These are phyloP conservation scores for Yarrowia sp. DNA, from an alignment of 805 yeast species.

Conservation along the genomic window DNA sequence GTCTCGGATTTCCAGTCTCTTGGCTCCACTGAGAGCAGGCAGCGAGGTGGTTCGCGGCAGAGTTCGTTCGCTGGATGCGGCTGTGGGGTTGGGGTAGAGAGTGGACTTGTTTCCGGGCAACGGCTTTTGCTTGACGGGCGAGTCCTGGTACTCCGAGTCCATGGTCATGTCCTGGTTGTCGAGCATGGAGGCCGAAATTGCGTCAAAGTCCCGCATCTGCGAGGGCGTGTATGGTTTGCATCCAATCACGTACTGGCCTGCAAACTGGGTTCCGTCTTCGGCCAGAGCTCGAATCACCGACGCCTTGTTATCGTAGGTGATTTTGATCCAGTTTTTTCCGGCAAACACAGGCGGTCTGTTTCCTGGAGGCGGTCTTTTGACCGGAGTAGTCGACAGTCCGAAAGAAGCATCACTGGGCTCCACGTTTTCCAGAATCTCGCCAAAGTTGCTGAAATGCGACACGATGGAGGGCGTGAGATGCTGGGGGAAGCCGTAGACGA, in stretches of 20 bases:
- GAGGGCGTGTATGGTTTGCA: slow-evolving; percentile 71
- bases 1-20: slow-evolving; percentile 41
- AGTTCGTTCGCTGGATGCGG: not conserved
- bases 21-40: slow-evolving; percentile 25
- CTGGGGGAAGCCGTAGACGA: slow-evolving; percentile 91
- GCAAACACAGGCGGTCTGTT: slow-evolving; percentile 68
- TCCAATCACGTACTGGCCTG: slow-evolving; percentile 66
- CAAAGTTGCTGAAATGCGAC: slow-evolving; percentile 78
- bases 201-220: slow-evolving; percentile 42
- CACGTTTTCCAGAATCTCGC: slow-evolving; percentile 80
- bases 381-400: slow-evolving; percentile 51
- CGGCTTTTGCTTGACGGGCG: slow-evolving; percentile 20
- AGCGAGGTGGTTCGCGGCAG: slow-evolving; percentile 33
- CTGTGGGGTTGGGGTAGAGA: slow-evolving; percentile 41
- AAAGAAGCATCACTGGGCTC: slow-evolving; percentile 28
- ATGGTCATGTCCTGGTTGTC: slow-evolving; percentile 21
- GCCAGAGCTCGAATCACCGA: slow-evolving; percentile 84
- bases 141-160: slow-evolving; percentile 41
- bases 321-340: slow-evolving; percentile 90
- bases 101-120: slow-evolving; percentile 39
- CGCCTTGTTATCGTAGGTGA: slow-evolving; percentile 77
- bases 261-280: slow-evolving; percentile 77
- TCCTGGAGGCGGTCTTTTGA: slow-evolving; percentile 43
- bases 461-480: slow-evolving; percentile 69
- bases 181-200: slow-evolving; percentile 35